Base-by-base conservation (phyloP, 2,329 filamentous ascomycete genomes). In the Madurella mycetomatis region DNA sequence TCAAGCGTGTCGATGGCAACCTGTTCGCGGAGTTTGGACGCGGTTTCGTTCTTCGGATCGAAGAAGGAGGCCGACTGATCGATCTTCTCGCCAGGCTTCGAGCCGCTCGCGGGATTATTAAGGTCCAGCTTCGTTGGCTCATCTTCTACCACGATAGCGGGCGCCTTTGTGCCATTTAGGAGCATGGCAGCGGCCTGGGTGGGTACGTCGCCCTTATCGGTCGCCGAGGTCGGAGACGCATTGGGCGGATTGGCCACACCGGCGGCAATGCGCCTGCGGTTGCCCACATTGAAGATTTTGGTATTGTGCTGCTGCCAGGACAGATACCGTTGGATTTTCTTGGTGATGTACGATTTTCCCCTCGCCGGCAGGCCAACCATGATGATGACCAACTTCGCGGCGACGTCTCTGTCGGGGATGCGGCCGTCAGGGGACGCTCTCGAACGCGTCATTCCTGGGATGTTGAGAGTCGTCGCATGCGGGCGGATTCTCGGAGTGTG, bases 241-340 rank as follows among this genome's bases (percentile, higher is more conserved):
- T 74, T 72, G 1, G 67, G 66, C 1, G 46, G 49, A 48, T 53
- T 68, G 71, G 70, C 41, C 46, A 76, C 69, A 15, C 87, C 87
- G 42, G 87, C 88, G 16, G 86, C 90, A 48, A 92, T 83, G 64
- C 94, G 86, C 64, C 94, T 82, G 66, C 91, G 82, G 71, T 96
- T 92, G 57, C 94, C 94, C 39, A 99, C 94, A 66, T 99, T 99
- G 82, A 99, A 99, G 64, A 99, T 96, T 62, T 81, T 83, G 12
- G 92, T 94, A 66, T 96, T 90, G 72, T 99, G 92, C 68, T 99
- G 94, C 66, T 96, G 85, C 94, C 94, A 99, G 47, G 95, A 92
- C 48, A 99, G 76, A 69, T 97, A 99, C 58, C 94, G 83, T 55
- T 94, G 88, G 59, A 99, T 82, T 75, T 99, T 99, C 78, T 97